These are phyloP conservation scores for Chaetomium cochliodes DNA, from an alignment of 495 filamentous ascomycete species.

Conservation along the genomic window DNA sequence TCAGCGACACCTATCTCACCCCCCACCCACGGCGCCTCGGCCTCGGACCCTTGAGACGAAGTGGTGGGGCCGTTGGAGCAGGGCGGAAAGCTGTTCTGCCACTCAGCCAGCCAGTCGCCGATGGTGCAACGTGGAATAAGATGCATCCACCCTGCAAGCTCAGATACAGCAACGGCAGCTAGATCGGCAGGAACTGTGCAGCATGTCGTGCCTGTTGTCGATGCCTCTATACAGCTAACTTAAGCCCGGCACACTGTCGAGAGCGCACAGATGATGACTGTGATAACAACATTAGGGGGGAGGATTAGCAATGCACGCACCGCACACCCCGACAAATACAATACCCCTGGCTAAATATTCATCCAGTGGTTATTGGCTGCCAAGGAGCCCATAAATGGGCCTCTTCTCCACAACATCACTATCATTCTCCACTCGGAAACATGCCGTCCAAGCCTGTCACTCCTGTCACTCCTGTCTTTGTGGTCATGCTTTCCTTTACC, in stretches of 20 bases:
- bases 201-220: not conserved
- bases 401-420: not conserved
- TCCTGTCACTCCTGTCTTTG: not conserved
- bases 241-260: no score
- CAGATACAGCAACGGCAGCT: not conserved
- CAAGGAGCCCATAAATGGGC: not conserved
- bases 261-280: no score
- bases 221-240: not conserved
- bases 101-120: not conserved
- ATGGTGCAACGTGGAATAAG: constrained; percentile 8
- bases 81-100: constrained; percentile 5
- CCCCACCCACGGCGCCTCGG: not conserved
- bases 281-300: no score
- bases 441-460: not conserved
- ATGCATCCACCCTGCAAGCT: constrained; percentile 10
- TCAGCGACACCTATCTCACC: not conserved
- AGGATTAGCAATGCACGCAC: no score
- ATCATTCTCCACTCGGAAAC: not conserved
- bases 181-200: not conserved
- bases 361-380: constrained; percentile 1
- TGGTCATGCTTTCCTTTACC: not conserved
- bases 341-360: constrained; percentile 6
- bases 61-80: not conserved
- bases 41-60: no score
- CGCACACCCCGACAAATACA: no score